Percentiles rank a stretch among this genome's conserved stretches.
These are phyloP conservation scores for Penicillium malachiteum DNA, from an alignment of 495 filamentous ascomycete genomes.

Conservation along the genomic window DNA sequence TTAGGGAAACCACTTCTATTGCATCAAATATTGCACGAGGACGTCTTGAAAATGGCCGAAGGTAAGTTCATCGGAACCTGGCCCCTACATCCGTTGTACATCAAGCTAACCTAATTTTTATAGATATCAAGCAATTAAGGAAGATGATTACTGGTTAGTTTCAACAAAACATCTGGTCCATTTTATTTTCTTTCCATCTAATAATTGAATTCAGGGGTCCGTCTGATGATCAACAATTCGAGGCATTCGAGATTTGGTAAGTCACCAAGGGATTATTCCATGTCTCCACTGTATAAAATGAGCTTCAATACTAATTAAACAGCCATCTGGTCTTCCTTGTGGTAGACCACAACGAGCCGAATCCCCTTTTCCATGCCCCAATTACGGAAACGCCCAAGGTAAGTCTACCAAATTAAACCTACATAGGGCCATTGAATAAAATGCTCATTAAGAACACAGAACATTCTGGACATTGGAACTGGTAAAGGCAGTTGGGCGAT, in stretches of 20 bases:
- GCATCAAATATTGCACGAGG: conserved; percentile 16
- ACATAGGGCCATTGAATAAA: neutral
- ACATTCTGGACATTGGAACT: conserved; percentile 19
- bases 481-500: conserved; percentile 11
- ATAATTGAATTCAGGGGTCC: conserved; percentile 4
- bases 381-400: conserved; percentile 19
- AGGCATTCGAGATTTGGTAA: conserved; percentile 10
- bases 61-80: conserved; percentile 5
- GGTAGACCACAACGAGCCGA: conserved; percentile 14
- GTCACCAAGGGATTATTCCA: no score
- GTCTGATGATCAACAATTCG: conserved; percentile 8
- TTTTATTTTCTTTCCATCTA: neutral
- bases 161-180: no score
- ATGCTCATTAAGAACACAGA: conserved; percentile 5
- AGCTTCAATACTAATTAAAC: neutral
- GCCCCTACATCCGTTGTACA: neutral
- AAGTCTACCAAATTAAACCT: neutral
- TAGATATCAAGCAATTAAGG: conserved; percentile 22
- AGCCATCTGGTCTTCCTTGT: conserved; percentile 21
- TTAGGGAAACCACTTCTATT: conserved; percentile 15
- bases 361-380: conserved; percentile 17
- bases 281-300: no score
- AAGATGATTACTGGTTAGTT: conserved; percentile 24
- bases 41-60: conserved; percentile 19
- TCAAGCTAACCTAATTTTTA: neutral